Base-by-base conservation (phyloP, 2,329 filamentous ascomycete genomes). In the Orbilia oligospora region DNA sequence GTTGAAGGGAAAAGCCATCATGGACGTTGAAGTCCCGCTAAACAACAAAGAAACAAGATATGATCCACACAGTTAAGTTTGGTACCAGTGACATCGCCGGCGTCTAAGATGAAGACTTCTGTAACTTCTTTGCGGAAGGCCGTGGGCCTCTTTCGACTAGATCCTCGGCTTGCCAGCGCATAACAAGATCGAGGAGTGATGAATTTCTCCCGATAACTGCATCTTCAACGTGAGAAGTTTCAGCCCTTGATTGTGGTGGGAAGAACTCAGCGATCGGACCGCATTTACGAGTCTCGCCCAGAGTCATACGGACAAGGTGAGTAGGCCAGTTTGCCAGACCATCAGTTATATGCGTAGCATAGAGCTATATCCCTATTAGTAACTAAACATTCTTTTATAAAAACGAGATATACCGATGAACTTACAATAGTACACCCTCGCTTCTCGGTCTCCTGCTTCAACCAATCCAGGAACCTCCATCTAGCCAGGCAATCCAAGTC, bases 301-400 rank as follows among this genome's bases (percentile, higher is more conserved):
- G 84, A 83, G 94, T 91, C 95, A 99, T 97, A 84, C 98, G 95
- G 63, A 97, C 94, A 44, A 99, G 87, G 85, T 99, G 94, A 0
- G 93, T 97, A 5, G 96, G 96, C 96, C 96, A 99, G 20, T 91
- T 91, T 0, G 94, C 94, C 64, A 99, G 86, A 84, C 98, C 97
- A 84, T 99, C 96, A 81, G 99, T 86, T 80, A 99, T 97, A 85
- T 99, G 96, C 14, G 96, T 99, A 6, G 96, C 96, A 84, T 99
- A 99, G 33, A 99, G 48, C 71, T 79, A 30, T 53, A 33, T 20
- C 8, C 5, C 22, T 49, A 46, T n/a, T 22, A 38, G 5, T 27
- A n/a, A n/a, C n/a, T n/a, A 41, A 20, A 36, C 18, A 33, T 38
- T 5, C 14, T 9, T 38, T 24, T 6, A 41, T 2, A 3, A 14